Evolutionary conservation across 1,284 basidiomycete species (phyloP).

Genomic region (Pholiota adiposa): DNA sequence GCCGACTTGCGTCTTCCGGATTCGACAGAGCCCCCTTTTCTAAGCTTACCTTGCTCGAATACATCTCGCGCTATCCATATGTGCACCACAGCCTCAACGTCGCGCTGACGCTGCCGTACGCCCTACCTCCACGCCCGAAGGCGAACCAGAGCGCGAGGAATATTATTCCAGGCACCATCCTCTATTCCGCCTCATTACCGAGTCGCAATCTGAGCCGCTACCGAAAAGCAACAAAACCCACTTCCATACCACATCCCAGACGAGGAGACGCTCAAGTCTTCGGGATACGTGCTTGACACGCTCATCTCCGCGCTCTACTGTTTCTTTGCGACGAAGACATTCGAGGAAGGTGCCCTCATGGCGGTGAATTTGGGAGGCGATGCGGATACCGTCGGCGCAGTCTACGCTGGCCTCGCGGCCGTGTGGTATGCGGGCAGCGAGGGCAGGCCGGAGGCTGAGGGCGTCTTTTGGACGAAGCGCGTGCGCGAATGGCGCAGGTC

Average conservation of each 20-base stretch:
- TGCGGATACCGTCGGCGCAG: conserved; percentile 46
- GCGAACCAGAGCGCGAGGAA: conserved; percentile 29
- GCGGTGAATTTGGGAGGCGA: conserved; percentile 47
- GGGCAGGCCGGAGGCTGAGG: conserved; percentile 14
- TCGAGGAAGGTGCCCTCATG: conserved; percentile 46
- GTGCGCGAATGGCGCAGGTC: conserved; percentile 39
- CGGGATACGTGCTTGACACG: conserved; percentile 43
- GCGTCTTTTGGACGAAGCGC: conserved; percentile 40
- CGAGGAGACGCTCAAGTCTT: conserved; percentile 34
- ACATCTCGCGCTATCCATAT: conserved; percentile 41
- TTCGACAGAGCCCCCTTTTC: conserved; percentile 26
- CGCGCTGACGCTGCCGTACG: conserved; percentile 33
- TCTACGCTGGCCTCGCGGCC: conserved; percentile 46
- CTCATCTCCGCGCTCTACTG: conserved; percentile 45
- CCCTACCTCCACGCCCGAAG: conserved; percentile 15
- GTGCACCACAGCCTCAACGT: conserved; percentile 31
- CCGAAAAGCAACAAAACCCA: conserved; percentile 7
- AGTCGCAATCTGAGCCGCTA: conserved; percentile 21
- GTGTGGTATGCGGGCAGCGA: conserved; percentile 40
- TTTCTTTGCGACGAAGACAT: conserved; percentile 44
- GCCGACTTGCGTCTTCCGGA: conserved; percentile 1
- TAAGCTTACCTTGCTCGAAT: conserved; percentile 41
- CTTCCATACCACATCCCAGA: conserved; percentile 35
- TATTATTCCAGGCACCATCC: conserved; percentile 39
- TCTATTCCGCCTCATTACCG: conserved; percentile 35